These are phyloP conservation scores for Pisolithus tinctorius DNA, from an alignment of 768 basidiomycete genomes.

Conservation along the genomic window DNA sequence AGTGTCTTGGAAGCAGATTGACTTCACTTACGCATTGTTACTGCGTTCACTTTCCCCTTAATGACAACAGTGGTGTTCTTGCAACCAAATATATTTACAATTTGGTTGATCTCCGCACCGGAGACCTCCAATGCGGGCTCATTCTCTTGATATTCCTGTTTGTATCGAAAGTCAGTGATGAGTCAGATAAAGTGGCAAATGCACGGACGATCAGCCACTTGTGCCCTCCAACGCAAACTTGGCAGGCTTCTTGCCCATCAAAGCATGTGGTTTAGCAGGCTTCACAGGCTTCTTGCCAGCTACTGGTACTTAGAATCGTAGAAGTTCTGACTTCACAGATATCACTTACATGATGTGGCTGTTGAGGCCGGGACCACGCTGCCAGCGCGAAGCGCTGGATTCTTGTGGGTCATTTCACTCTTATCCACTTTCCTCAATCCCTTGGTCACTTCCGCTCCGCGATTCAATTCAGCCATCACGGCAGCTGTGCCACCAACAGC, in stretches of 20 bases:
- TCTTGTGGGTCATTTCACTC: constrained; percentile 99
- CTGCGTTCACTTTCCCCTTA: constrained; percentile 93
- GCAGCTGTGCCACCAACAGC: constrained; percentile 56
- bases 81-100: constrained; percentile 85
- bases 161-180: neutral
- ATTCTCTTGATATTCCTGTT: constrained; percentile 88
- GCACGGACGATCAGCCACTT: constrained; percentile 85
- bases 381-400: constrained; percentile 69
- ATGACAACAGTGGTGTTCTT: constrained; percentile 78
- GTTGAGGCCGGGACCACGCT: constrained; percentile 43
- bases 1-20: neutral
- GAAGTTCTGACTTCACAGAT: constrained; percentile 14
- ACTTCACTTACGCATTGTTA: constrained; percentile 61
- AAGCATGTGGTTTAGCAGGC: constrained; percentile 77
- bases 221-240: constrained; percentile 86
- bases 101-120: constrained; percentile 70
- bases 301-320: constrained; percentile 9
- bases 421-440: constrained; percentile 89
- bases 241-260: constrained; percentile 85
- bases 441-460: constrained; percentile 85
- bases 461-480: constrained; percentile 87
- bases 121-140: constrained; percentile 67
- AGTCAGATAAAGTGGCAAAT: neutral
- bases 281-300: constrained; percentile 61
- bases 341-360: constrained; percentile 24